Evolutionary conservation across 2,329 filamentous ascomycete species (phyloP), one percentile per base, ranked within the genome.

Genomic region (Zopfia rhizophila): DNA sequence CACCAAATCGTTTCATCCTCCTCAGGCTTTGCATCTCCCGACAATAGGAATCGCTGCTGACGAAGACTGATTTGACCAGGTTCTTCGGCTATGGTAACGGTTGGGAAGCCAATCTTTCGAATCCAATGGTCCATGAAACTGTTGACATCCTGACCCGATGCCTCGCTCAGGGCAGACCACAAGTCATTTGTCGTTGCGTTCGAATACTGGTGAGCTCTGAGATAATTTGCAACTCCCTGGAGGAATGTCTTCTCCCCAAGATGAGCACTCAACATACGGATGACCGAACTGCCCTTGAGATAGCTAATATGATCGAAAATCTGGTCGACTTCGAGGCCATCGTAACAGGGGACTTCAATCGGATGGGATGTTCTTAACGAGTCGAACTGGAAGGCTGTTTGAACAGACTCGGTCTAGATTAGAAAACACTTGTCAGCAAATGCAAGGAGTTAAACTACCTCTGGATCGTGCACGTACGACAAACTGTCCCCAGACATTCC

Each of bases 301-400:
- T 97, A 99, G 74, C 90, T 95, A 74, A 99, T 97, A 69, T 88
- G 84, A 70, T 99, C 94, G 66, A 99, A 99, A 56, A 97, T 96
- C 72, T 99, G 94, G 72, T 97, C 95, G 56, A 97, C 91, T 61
- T 97, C 94, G 8, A 97, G 83, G 21, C 92, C 94, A 69, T 97
- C 92, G 60, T 86, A 87, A 21, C 99, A 94, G 0, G 91, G 90
- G 5, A 99, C 94, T 72, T 99, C 93, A 58, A 99, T 97, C 7
- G 94, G 90, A 72, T 99, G 94, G 37, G 91, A 96, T 29, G 91
- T 90, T 33, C 94, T 88, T 57, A 99, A 84, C 32, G 90, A 87
- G 66, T 99, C 94, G 21, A 99, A 84, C 56, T 86, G 83, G 73
- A 97, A 95, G 45, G 93, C 93, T 78, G 85, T 86, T 81, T 96